phyloP scores from a whole-genome alignment of 345 rosid species.

The Salix caprea region DNA sequence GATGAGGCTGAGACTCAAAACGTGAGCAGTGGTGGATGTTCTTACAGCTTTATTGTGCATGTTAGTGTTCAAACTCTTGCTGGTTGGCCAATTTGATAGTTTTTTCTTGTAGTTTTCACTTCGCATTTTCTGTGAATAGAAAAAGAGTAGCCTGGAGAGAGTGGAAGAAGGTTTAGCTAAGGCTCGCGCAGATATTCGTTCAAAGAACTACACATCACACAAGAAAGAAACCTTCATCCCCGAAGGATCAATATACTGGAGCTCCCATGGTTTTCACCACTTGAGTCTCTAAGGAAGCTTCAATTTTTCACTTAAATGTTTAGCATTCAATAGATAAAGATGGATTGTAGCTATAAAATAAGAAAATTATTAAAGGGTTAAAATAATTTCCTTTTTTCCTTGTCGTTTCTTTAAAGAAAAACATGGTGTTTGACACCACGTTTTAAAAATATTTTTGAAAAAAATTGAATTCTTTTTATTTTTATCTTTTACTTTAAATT shows the following conservation, averaged over 20 bases:
- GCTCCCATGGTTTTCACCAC: conserved; percentile 47
- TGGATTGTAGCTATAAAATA: not conserved
- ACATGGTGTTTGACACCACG: rapidly evolving
- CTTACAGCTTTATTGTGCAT: not conserved
- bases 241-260: no score
- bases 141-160: no score
- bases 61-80: not conserved
- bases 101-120: not conserved
- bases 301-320: not conserved
- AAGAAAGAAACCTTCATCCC: conserved; percentile 38
- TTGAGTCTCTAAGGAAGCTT: conserved; percentile 1
- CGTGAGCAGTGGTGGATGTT: not conserved
- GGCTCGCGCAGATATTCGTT: no score
- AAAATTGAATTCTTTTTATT: no score
- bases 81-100: not conserved
- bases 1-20: not conserved
- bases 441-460: no score
- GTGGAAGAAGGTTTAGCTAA: no score
- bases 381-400: no score
- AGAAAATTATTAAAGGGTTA: no score
- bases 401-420: no score
- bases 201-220: conserved; percentile 28
- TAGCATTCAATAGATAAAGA: not conserved
- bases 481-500: no score
- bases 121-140: not conserved